phyloP scores from a whole-genome alignment of 306 rosid species.

The Cajanus cajan region DNA sequence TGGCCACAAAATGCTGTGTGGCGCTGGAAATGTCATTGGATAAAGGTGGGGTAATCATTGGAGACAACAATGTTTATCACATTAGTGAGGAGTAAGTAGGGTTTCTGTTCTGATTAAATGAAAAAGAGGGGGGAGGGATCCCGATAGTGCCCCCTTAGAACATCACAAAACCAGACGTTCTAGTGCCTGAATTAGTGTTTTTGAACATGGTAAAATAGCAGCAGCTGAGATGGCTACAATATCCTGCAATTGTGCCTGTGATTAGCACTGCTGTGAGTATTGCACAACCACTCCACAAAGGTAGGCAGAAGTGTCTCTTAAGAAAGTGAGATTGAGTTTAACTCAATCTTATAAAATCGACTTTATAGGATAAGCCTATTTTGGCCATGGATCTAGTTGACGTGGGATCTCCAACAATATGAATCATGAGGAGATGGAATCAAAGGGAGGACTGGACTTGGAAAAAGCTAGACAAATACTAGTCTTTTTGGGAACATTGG shows the following conservation, averaged over 20 bases:
- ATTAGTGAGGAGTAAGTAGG: background rate
- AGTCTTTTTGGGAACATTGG: no score
- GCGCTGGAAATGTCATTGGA: background rate
- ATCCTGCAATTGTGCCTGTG: background rate
- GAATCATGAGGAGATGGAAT: background rate
- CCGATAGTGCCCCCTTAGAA: background rate
- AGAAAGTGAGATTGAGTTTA: no score
- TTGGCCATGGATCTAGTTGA: no score
- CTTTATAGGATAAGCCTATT: no score
- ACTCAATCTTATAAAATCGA: no score
- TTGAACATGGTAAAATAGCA: background rate
- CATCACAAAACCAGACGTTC: background rate
- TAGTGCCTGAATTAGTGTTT: background rate
- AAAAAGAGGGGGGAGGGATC: background rate
- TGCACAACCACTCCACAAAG: background rate
- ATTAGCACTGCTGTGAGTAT: background rate
- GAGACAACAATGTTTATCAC: background rate
- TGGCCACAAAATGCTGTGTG: no score
- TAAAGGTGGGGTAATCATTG: background rate
- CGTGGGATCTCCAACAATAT: no score
- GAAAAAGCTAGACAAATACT: no score
- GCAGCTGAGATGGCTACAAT: background rate
- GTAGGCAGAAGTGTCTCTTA: background rate
- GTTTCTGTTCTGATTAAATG: background rate
- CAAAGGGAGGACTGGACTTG: no score